Evolutionary conservation across 257 asterid genomes (phyloP).

Genomic region (Gentiana dahurica): DNA sequence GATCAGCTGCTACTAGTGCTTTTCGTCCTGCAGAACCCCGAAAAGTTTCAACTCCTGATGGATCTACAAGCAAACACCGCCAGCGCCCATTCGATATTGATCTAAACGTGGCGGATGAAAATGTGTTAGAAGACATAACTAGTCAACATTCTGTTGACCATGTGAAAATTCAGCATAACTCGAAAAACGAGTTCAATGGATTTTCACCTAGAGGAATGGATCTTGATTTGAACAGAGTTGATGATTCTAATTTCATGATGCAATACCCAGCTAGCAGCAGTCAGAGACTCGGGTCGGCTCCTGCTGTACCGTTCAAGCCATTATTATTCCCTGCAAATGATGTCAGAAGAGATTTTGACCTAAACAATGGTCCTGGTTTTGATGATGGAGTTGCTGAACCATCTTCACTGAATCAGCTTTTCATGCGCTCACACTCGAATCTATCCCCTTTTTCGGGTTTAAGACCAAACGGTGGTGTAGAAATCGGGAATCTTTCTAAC

Average conservation of each 20-base stretch:
- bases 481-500: conserved; percentile 47
- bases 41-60: conserved; percentile 31
- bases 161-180: conserved; percentile 9
- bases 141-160: conserved; percentile 18
- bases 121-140: conserved; percentile 26
- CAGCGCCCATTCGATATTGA: conserved; percentile 40
- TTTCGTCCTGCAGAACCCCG: conserved; percentile 99
- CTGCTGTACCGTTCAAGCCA: conserved; percentile 14
- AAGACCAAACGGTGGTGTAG: conserved; percentile 30
- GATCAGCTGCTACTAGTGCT: conserved; percentile 96
- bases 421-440: conserved; percentile 24
- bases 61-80: conserved; percentile 28
- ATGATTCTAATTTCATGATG: conserved; percentile 26
- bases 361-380: conserved; percentile 36
- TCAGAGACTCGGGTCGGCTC: conserved; percentile 14
- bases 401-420: conserved; percentile 13
- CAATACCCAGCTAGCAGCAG: conserved; percentile 26
- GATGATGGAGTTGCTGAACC: conserved; percentile 30
- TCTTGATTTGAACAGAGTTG: conserved; percentile 38
- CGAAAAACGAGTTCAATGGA: conserved; percentile 18
- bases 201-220: conserved; percentile 27
- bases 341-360: conserved; percentile 36
- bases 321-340: conserved; percentile 20
- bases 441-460: conserved; percentile 27
- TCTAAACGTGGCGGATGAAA: conserved; percentile 47